Evolutionary conservation across 73 alveolate genomes (phyloP).

Genomic region (Effrenium voratum): DNA sequence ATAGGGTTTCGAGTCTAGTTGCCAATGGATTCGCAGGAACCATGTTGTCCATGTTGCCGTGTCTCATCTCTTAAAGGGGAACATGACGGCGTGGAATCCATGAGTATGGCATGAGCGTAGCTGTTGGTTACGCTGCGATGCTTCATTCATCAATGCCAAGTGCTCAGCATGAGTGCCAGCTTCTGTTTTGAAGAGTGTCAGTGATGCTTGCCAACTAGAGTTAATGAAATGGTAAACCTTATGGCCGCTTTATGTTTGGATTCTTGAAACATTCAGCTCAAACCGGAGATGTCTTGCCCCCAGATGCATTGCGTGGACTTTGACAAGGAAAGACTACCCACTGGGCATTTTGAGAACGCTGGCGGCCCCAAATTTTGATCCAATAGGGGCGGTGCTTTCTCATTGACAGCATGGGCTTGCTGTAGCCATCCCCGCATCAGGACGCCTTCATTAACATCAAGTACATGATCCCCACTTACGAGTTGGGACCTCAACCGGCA

Average conservation of each 20-base stretch:
- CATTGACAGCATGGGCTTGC: neutral
- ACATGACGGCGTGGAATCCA: neutral
- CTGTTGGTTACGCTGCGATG: too few relatives aligned
- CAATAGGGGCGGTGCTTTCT: neutral
- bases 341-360: neutral
- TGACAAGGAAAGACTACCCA: neutral
- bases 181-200: too few relatives aligned
- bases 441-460: slow-evolving; percentile 99
- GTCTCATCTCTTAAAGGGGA: neutral
- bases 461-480: slow-evolving; percentile 99
- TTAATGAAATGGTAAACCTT: too few relatives aligned
- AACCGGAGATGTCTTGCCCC: neutral
- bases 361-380: neutral
- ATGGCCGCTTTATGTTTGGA: neutral
- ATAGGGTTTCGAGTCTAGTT: neutral
- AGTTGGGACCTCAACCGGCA: slow-evolving; percentile 6
- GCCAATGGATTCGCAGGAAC: neutral
- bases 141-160: too few relatives aligned
- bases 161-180: too few relatives aligned
- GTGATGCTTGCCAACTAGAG: too few relatives aligned
- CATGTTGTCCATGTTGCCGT: neutral
- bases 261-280: neutral
- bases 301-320: neutral
- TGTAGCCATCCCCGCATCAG: slow-evolving; percentile 30
- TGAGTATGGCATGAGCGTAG: too few relatives aligned